A percentile compares a stretch with the other conserved stretches of the same genome.
Evolutionary conservation across 2,329 filamentous ascomycete genomes (phyloP).

Genomic region (Ceratocystiopsis brevicomis): DNA sequence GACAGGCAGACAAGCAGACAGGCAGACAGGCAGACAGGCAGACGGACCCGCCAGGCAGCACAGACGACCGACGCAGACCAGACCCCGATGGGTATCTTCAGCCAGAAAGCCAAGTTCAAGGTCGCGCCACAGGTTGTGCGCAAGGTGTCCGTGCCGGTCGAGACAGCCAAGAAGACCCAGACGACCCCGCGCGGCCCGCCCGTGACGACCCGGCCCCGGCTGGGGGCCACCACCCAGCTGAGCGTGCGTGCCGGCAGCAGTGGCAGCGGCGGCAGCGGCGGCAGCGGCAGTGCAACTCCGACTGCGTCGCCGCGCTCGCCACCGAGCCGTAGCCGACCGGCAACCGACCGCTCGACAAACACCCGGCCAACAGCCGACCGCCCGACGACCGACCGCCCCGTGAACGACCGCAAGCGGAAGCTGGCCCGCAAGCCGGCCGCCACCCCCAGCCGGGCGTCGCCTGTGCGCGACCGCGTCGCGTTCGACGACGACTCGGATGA

Average conservation of each 20-base stretch:
- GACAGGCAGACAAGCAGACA: too few relatives aligned
- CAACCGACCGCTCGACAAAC: conserved; percentile 12
- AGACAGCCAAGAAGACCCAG: conserved; percentile 19
- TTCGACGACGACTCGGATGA: conserved; percentile 30
- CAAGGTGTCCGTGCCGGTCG: conserved; percentile 32
- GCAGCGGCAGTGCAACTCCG: conserved; percentile 17
- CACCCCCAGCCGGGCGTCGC: conserved; percentile 20
- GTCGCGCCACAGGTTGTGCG: conserved; percentile 29
- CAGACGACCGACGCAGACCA: too few relatives aligned
- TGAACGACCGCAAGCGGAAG: conserved; percentile 28
- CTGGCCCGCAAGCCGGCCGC: conserved; percentile 12
- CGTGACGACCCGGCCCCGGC: conserved; percentile 1
- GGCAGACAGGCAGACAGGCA: too few relatives aligned
- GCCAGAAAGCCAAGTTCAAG: conserved; percentile 30
- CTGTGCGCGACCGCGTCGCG: conserved; percentile 28
- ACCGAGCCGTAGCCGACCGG: conserved; percentile 6
- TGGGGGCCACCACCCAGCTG: neutral
- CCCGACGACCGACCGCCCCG: conserved; percentile 2
- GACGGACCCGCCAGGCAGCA: too few relatives aligned
- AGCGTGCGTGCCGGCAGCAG: conserved; percentile 18
- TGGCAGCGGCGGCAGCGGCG: conserved; percentile 16
- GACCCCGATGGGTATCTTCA: conserved; percentile 21
- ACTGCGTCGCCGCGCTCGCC: conserved; percentile 9
- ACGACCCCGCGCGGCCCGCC: too few relatives aligned
- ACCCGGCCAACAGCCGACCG: conserved; percentile 14